A percentile compares a stretch with the other conserved stretches of the same genome.
Evolutionary conservation across 768 basidiomycete genomes (phyloP).

Genomic region (Tylopilus vinaceipallidus): DNA sequence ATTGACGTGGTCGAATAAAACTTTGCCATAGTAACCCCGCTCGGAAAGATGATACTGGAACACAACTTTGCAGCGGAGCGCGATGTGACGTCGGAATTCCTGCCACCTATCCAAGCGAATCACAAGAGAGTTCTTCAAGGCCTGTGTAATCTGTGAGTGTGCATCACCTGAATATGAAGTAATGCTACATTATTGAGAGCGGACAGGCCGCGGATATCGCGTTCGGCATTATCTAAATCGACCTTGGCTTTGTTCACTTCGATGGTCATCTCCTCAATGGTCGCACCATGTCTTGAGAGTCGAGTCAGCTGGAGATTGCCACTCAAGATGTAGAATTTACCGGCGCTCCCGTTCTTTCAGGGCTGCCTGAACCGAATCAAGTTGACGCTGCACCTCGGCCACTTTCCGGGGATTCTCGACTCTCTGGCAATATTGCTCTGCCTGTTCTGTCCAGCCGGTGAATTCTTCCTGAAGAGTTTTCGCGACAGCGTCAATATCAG

Average conservation of each 20-base stretch:
- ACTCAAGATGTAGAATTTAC: slow-evolving; percentile 35
- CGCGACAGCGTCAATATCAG: slow-evolving; percentile 43
- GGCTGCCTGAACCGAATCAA: slow-evolving; percentile 63
- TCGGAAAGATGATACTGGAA: slow-evolving; percentile 81
- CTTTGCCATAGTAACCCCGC: slow-evolving; percentile 88
- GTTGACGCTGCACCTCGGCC: slow-evolving; percentile 53
- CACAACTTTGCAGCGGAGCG: slow-evolving; percentile 79
- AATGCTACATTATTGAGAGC: slow-evolving; percentile 59
- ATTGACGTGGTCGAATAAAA: slow-evolving; percentile 76
- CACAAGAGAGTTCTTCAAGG: slow-evolving; percentile 62
- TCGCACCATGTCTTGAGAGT: slow-evolving; percentile 61
- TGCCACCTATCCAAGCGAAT: slow-evolving; percentile 76
- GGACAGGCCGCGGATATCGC: slow-evolving; percentile 61
- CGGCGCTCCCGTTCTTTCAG: slow-evolving; percentile 63
- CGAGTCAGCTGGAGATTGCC: slow-evolving; percentile 1
- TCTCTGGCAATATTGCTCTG: slow-evolving; percentile 57
- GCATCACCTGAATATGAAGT: background rate
- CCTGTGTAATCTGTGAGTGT: slow-evolving; percentile 40
- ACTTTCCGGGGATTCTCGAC: slow-evolving; percentile 57
- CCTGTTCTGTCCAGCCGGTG: slow-evolving; percentile 62
- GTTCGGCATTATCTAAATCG: slow-evolving; percentile 56
- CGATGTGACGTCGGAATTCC: slow-evolving; percentile 84
- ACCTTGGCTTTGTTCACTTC: slow-evolving; percentile 66
- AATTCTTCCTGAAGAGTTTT: slow-evolving; percentile 62
- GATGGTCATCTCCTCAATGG: slow-evolving; percentile 72